Evolutionary conservation across 1,139 yeast genomes (phyloP).

Genomic region (Arxiozyma slooffiae): DNA sequence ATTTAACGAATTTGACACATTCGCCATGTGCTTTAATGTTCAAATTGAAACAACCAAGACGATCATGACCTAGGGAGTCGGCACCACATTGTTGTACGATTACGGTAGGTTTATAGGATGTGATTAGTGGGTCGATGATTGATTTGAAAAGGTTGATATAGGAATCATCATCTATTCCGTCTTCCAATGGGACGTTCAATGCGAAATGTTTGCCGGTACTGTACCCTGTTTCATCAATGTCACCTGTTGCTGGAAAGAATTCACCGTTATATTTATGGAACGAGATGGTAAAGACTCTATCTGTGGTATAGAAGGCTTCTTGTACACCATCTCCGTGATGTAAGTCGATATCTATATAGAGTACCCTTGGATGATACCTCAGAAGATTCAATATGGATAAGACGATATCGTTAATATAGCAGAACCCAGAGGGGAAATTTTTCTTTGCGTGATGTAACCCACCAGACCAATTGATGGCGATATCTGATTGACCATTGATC

Average conservation of each 20-base stretch:
- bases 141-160: constrained; percentile 70
- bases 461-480: constrained; percentile 96
- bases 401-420: constrained; percentile 92
- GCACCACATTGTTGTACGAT: constrained; percentile 97
- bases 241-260: constrained; percentile 95
- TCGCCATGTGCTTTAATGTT: constrained; percentile 91
- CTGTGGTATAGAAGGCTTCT: constrained; percentile 92
- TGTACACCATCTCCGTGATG: constrained; percentile 99
- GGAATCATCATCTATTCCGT: constrained; percentile 92
- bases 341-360: constrained; percentile 88
- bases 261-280: constrained; percentile 94
- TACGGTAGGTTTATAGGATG: constrained; percentile 79
- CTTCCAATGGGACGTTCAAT: constrained; percentile 85
- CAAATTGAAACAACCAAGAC: constrained; percentile 86
- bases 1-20: constrained; percentile 77
- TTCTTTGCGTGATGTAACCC: constrained; percentile 96
- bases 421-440: constrained; percentile 87
- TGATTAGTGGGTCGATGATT: constrained; percentile 77
- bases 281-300: constrained; percentile 89
- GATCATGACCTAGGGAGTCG: constrained; percentile 86
- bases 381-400: constrained; percentile 73
- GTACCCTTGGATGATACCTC: constrained; percentile 79
- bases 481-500: constrained; percentile 77
- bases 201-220: constrained; percentile 82
- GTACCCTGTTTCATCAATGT: constrained; percentile 74